Evolutionary conservation across 2,329 filamentous ascomycete genomes (phyloP), one percentile per base, ranked within the genome.

Genomic region (Grosmannia huntii): DNA sequence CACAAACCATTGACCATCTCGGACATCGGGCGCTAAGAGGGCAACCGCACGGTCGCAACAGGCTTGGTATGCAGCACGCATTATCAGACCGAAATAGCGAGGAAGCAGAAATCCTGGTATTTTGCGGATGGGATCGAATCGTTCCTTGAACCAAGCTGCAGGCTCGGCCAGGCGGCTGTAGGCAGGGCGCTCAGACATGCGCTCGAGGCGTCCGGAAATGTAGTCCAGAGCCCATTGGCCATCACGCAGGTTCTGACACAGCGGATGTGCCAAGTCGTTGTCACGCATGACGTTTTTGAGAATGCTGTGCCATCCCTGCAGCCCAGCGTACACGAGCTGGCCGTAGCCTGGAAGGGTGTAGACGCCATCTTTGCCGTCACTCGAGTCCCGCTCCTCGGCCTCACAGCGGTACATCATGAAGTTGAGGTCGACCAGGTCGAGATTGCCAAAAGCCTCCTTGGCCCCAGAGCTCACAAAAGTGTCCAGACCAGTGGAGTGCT

Each of bases 271-370:
- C 10, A 99, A 81, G 68, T 97, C 84, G 69, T 99, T 99, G 62
- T 94, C 84, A 55, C 79, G 81, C 65, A 97, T 88, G 61, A 99
- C 86, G 59, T 87, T 79, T 65, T 90, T 86, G 49, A 99, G 75
- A 0, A 96, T 76, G 68, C 90, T 96, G 90, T 92, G 96, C 92
- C 94, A 99, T 44, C 95, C 95, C 70, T 99, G 94, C n/a, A 99
- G 78, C 61, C 94, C 94, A 60, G 92, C 92, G 70, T 97, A 99
- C 2, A 96, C 89, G 49, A 96, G 79, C 60, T 87, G 84, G 2
- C 91, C 92, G 67, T 90, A 77, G 1, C 85, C 85, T 1, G 94
- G 94, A 62, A 99, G 86, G 56, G 85, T 81, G 72, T 97, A 99
- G 10, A 85, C 85, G n/a, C 94, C 92, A 68, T 96, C 89, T 60